These are phyloP conservation scores for Kwoniella europaea DNA, from an alignment of 768 basidiomycete genomes.

Conservation along the genomic window DNA sequence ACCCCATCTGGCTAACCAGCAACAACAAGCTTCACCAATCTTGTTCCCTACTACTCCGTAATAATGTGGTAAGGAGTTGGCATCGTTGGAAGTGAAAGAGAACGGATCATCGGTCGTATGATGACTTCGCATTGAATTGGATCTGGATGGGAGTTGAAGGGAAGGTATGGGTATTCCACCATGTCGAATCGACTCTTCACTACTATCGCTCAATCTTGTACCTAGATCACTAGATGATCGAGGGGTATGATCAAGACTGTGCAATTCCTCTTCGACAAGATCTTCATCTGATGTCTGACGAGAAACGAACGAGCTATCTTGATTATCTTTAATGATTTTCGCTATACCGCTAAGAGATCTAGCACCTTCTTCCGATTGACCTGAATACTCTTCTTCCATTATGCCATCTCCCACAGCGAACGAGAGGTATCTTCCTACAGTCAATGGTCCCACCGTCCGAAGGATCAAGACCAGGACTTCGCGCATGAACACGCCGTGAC, in stretches of 20 bases:
- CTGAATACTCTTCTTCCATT: conserved; percentile 59
- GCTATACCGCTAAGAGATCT: conserved; percentile 25
- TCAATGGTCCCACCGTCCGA: conserved; percentile 76
- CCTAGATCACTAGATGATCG: conserved; percentile 25
- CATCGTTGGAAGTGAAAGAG: conserved; percentile 7
- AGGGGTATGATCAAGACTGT: conserved; percentile 7
- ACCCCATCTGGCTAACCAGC: conserved; percentile 88
- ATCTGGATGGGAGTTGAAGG: conserved; percentile 16
- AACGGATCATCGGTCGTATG: conserved; percentile 16
- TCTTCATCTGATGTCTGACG: conserved; percentile 22
- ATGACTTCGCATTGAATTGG: conserved; percentile 17
- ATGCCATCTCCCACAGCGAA: conserved; percentile 80
- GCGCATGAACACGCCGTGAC: conserved; percentile 74
- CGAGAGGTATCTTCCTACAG: conserved; percentile 74
- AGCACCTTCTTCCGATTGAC: conserved; percentile 60
- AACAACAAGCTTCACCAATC: conserved; percentile 85
- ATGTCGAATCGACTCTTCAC: conserved; percentile 4
- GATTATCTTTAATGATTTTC: neutral
- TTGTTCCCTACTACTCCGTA: conserved; percentile 91
- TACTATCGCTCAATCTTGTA: conserved; percentile 22
- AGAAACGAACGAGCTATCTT: neutral
- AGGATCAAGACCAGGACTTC: conserved; percentile 75
- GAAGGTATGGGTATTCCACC: conserved; percentile 15
- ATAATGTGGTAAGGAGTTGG: conserved; percentile 60
- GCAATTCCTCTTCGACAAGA: conserved; percentile 21